phyloP scores from a whole-genome alignment of 495 filamentous ascomycete species.

The Staphylotrichum longicolle region DNA sequence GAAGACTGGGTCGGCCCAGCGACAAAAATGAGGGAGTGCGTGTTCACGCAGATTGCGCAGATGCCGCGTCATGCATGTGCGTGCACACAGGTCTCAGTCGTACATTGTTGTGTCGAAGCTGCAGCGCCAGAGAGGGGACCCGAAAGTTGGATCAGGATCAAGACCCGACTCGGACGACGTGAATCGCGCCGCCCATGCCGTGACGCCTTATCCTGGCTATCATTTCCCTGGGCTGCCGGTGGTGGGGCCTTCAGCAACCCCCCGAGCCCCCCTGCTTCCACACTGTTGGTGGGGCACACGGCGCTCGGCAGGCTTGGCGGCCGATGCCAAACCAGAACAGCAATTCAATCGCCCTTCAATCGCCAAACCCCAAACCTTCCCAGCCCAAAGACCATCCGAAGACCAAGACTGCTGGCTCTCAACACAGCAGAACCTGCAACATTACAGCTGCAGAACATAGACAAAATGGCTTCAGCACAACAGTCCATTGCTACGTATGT shows the following conservation, averaged over 20 bases:
- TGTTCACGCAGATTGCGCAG: neutral
- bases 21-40: neutral
- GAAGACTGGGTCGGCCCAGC: neutral
- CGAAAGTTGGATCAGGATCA: neutral
- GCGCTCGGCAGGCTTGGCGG: neutral
- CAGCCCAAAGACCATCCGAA: neutral
- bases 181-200: slow-evolving; percentile 1
- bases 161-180: neutral
- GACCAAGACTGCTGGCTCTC: neutral
- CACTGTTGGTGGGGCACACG: neutral
- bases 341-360: too few species aligned
- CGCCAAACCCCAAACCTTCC: neutral
- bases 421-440: neutral
- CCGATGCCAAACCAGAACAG: neutral
- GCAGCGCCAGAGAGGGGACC: neutral
- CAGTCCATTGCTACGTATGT: slow-evolving; percentile 58
- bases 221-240: slow-evolving; percentile 5
- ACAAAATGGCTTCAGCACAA: slow-evolving; percentile 39
- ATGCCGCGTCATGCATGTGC: slow-evolving; percentile 6
- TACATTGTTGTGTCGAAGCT: slow-evolving; percentile 5
- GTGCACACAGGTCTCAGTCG: slow-evolving; percentile 5
- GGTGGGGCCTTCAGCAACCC: slow-evolving; percentile 8
- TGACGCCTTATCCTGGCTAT: slow-evolving; percentile 18
- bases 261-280: neutral
- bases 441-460: neutral